Evolutionary conservation across 2,329 filamentous ascomycete species (phyloP).

Genomic region (Cytospora piceae): DNA sequence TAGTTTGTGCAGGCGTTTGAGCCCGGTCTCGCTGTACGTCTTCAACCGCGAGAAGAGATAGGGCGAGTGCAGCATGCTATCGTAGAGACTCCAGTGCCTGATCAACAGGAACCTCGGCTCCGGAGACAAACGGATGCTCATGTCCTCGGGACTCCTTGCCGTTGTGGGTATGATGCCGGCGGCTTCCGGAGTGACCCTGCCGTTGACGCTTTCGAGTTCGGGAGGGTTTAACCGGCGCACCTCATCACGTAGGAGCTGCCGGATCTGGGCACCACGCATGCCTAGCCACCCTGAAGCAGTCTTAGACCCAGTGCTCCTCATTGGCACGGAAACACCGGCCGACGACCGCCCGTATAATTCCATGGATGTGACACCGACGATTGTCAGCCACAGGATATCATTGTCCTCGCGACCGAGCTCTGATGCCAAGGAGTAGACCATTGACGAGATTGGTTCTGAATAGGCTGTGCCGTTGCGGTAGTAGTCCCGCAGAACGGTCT

Average conservation of each 20-base stretch:
- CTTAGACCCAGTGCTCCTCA: slow-evolving; percentile 58
- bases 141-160: slow-evolving; percentile 86
- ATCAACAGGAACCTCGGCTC: slow-evolving; percentile 93
- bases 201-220: slow-evolving; percentile 59
- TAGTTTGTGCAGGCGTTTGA: slow-evolving; percentile 88
- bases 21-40: slow-evolving; percentile 89
- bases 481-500: slow-evolving; percentile 76
- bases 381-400: slow-evolving; percentile 90
- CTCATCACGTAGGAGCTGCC: slow-evolving; percentile 87
- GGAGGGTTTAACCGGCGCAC: slow-evolving; percentile 90
- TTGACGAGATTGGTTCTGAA: slow-evolving; percentile 90
- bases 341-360: slow-evolving; percentile 88
- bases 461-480: slow-evolving; percentile 88
- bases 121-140: slow-evolving; percentile 86
- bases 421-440: slow-evolving; percentile 92
- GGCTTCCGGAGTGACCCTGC: slow-evolving; percentile 65
- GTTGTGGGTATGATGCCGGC: slow-evolving; percentile 87
- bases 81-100: slow-evolving; percentile 95
- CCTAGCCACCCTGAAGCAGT: slow-evolving; percentile 76
- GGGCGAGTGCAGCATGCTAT: slow-evolving; percentile 97
- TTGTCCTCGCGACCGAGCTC: slow-evolving; percentile 97
- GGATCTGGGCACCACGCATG: slow-evolving; percentile 79
- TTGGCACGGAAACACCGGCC: slow-evolving; percentile 70
- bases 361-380: slow-evolving; percentile 92
- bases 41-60: slow-evolving; percentile 91